Evolutionary conservation across 176 grass and related monocot genomes (phyloP), one percentile per base, ranked within the genome.

Genomic region (Saccharum spontaneum): DNA sequence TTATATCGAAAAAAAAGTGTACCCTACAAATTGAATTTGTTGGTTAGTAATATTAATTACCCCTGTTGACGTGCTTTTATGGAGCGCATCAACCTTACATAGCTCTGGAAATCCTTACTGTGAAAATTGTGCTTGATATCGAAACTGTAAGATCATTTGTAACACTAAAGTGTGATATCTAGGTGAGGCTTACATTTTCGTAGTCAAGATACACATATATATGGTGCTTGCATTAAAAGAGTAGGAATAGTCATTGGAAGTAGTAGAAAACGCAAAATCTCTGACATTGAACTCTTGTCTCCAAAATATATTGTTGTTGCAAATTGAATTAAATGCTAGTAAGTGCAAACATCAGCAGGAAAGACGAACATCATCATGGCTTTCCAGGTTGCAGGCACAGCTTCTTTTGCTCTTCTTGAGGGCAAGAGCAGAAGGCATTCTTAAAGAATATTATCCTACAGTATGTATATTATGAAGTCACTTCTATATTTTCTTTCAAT

Each of bases 351-450:
- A 75, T n/a, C 11, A 45, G 76, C 86, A 95, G 96, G 90, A 94
- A 84, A 75, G 91, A 75, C 69, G 24, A 8, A 66, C 77, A 54
- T 92, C 96, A 71, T 91, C 48, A 50, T 50, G 83, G 81, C 69
- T 98, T 89, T 93, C 93, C 64, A 82, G 84, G 67, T 88, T 95
- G 70, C 86, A 86, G 70, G 90, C 91, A 68, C 50, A 69, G 28
- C 73, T 98, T 55, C 78, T 98, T 75, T 87, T 98, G 83, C 84
- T 95, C 43, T 98, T 83, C 82, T 93, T 98, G 72, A 95, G 96
- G 78, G 86, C 81, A 86, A 94, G 87, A 57, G 91, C 78, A 90
- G 87, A 82, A 83, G 40, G 79, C 80, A 89, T 94, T 83, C 93
- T 95, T 71, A 87, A 94, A 76, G 75, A 91, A 79, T 98, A 89